Evolutionary conservation across 306 rosid species (phyloP).

Genomic region (Vicia villosa): DNA sequence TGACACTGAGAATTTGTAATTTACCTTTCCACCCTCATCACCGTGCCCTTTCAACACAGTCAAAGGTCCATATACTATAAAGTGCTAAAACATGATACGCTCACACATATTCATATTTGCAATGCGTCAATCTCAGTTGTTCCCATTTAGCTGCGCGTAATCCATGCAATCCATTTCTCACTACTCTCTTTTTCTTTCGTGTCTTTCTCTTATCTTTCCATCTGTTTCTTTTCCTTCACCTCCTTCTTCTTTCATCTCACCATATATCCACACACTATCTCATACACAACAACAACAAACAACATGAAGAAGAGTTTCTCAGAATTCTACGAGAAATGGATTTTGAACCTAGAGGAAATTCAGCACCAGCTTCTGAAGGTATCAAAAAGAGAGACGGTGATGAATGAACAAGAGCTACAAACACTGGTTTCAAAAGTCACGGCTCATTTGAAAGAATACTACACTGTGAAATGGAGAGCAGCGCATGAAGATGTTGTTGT

Average conservation of each 20-base stretch:
- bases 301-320: constrained; percentile 50
- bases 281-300: neutral
- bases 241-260: neutral
- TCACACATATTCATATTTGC: constrained; percentile 25
- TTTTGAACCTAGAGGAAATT: constrained; percentile 47
- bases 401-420: constrained; percentile 35
- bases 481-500: constrained; percentile 61
- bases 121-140: too few relatives aligned
- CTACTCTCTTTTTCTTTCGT: constrained; percentile 39
- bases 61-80: constrained; percentile 28
- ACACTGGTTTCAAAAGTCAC: constrained; percentile 51
- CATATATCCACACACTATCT: neutral
- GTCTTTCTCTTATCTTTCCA: constrained; percentile 49
- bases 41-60: constrained; percentile 21
- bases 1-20: neutral
- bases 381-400: neutral
- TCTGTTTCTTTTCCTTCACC: constrained; percentile 37
- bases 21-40: neutral
- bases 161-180: constrained; percentile 52
- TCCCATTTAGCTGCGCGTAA: too few relatives aligned
- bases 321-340: constrained; percentile 56
- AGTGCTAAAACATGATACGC: constrained; percentile 1
- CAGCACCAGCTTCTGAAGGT: constrained; percentile 36
- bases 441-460: constrained; percentile 59
- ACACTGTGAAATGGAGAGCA: constrained; percentile 64